Percentiles rank a stretch among this genome's conserved stretches.
Evolutionary conservation across 2,329 filamentous ascomycete species (phyloP).

Genomic region (Phaeophleospora eucalypticola): DNA sequence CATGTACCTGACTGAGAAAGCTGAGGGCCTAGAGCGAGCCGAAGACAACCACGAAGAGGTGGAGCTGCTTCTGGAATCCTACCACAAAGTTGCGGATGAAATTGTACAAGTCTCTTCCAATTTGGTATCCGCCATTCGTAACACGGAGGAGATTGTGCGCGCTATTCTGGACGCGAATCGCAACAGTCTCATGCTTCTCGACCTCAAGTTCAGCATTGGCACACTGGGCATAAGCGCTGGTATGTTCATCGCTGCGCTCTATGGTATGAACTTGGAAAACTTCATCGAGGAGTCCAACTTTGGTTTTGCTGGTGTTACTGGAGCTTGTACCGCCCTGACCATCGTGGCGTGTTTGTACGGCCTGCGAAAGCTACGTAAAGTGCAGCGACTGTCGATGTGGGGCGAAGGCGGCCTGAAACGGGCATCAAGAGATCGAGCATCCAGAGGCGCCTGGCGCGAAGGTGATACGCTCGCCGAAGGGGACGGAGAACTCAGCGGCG

Average conservation of each 20-base stretch:
- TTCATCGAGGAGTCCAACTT: slow-evolving; percentile 92
- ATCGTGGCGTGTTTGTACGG: slow-evolving; percentile 79
- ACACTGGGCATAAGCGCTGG: slow-evolving; percentile 92
- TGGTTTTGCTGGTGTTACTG: slow-evolving; percentile 75
- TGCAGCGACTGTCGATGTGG: slow-evolving; percentile 87
- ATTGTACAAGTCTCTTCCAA: slow-evolving; percentile 95
- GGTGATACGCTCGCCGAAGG: slow-evolving; percentile 17
- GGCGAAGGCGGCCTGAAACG: slow-evolving; percentile 47
- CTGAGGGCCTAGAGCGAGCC: slow-evolving; percentile 64
- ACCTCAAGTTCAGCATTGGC: slow-evolving; percentile 92
- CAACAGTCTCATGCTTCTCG: slow-evolving; percentile 94
- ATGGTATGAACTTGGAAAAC: slow-evolving; percentile 99
- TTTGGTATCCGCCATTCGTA: slow-evolving; percentile 88
- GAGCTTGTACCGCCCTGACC: slow-evolving; percentile 66
- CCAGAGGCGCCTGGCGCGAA: slow-evolving; percentile 28
- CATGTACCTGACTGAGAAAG: slow-evolving; percentile 94
- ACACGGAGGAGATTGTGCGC: slow-evolving; percentile 96
- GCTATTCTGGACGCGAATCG: slow-evolving; percentile 97
- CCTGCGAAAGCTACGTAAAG: slow-evolving; percentile 73
- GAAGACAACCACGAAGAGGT: slow-evolving; percentile 93
- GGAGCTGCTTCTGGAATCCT: slow-evolving; percentile 93
- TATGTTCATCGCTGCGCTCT: slow-evolving; percentile 95
- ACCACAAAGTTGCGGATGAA: slow-evolving; percentile 96
- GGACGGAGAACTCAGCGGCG: not conserved
- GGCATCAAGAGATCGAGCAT: slow-evolving; percentile 21